Conservation (phyloP, 1,139 yeast species). For the Candida sp. region DNA sequence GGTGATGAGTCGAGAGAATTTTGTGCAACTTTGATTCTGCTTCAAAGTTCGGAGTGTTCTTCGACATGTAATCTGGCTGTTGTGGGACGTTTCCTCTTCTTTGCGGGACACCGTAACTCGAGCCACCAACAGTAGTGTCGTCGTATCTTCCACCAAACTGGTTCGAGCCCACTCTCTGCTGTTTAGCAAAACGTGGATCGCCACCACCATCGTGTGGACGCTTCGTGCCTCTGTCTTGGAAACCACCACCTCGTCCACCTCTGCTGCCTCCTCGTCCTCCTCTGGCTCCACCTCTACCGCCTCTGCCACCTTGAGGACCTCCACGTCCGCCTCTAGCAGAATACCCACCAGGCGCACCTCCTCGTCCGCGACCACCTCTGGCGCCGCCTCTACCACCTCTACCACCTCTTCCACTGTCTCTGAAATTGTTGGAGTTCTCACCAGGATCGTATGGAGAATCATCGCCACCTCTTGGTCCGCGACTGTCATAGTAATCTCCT, state of each 20-base stretch:
- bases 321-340: background rate
- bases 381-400: background rate
- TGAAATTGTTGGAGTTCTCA: background rate
- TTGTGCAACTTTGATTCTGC: constrained; percentile 1
- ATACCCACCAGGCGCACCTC: background rate
- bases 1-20: background rate
- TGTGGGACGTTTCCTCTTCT: background rate
- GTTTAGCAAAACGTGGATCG: background rate
- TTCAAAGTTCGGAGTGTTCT: background rate
- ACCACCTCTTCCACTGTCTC: constrained; percentile 1
- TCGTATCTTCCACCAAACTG: background rate
- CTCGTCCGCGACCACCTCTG: background rate
- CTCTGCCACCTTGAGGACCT: background rate
- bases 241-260: background rate
- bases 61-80: background rate
- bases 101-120: background rate
- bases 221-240: background rate
- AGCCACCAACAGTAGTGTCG: background rate
- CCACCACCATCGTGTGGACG: background rate
- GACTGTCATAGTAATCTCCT: background rate
- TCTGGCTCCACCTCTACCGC: background rate
- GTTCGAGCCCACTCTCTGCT: background rate
- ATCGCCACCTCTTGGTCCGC: constrained; percentile 2
- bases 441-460: background rate
- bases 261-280: background rate